Base-by-base conservation (phyloP, 129 eudicot genomes). In the Apium graveolens region DNA sequence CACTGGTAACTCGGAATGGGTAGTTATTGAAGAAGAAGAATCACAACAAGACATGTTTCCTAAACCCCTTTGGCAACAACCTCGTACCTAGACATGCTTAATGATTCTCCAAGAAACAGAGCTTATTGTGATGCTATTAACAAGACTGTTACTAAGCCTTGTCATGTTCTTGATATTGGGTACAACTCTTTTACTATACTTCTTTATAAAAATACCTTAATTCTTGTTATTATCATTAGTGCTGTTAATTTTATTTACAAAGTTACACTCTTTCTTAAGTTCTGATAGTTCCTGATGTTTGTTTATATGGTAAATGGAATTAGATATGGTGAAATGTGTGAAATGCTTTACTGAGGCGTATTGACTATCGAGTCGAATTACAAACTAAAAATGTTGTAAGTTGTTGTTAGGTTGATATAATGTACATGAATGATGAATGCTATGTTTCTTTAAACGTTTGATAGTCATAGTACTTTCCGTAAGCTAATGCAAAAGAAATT, bases 81-180 rank as follows among this genome's bases (percentile, higher is more conserved):
- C 53, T 91, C 90, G 73, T 93, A 93, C 76, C 96, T 91, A 21
- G 97, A 93, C 80, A 93, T 93, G 98, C 98, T 93, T 77, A 93
- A 91, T 41, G 98, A 94, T 48, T 62, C 87, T 26, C 80, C 81
- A 1, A 86, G 98, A 69, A 94, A 94, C 86, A 81, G 68, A 74
- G 92, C 92, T 1, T 94, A 53, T 44, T 87, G 88, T 17, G 70
- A 31, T 48, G 98, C 98, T 49, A 94, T 94, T 78, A 91, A 94
- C 9, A 91, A 76, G 81, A 85, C 90, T 24, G 81, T 94, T 31
- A 82, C 90, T 29, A 78, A 83, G 71, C 93, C 92, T 53, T 89
- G 88, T 78, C 92, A 87, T 88, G 95, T 93, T 82, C 95, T 93
- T 37, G 98, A 93, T 84, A 93, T 93, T 79, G 98, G 98, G 98